Evolutionary conservation across 176 grass and related monocot species (phyloP).

Genomic region (Melocanna baccifera): DNA sequence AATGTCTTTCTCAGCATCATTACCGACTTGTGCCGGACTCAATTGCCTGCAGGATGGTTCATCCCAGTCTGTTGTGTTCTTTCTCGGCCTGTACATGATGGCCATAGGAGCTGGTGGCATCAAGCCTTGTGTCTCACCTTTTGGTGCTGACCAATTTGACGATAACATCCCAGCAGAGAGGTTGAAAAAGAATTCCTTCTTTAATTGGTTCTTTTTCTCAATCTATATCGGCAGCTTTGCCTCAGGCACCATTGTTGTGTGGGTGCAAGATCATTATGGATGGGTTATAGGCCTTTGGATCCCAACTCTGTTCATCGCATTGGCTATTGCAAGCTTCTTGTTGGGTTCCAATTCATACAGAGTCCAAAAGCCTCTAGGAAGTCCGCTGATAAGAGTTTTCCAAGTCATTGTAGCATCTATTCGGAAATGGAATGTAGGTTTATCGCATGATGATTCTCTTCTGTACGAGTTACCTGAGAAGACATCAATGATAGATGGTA

Average conservation of each 20-base stretch:
- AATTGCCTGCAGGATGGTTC: slow-evolving; percentile 26
- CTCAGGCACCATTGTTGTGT: slow-evolving; percentile 64
- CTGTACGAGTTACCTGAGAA: slow-evolving; percentile 48
- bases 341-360: slow-evolving; percentile 55
- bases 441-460: slow-evolving; percentile 49
- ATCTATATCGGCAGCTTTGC: slow-evolving; percentile 76
- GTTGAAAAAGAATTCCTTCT: slow-evolving; percentile 59
- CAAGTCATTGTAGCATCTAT: slow-evolving; percentile 58
- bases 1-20: slow-evolving; percentile 72
- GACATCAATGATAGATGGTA: slow-evolving; percentile 39
- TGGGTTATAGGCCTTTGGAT: slow-evolving; percentile 74
- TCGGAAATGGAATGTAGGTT: slow-evolving; percentile 44
- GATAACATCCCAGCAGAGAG: slow-evolving; percentile 42
- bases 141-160: slow-evolving; percentile 84
- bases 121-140: slow-evolving; percentile 73
- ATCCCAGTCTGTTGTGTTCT: slow-evolving; percentile 44
- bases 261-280: slow-evolving; percentile 75
- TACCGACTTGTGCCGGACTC: slow-evolving; percentile 24
- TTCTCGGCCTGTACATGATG: slow-evolving; percentile 69
- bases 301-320: slow-evolving; percentile 63
- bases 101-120: slow-evolving; percentile 68
- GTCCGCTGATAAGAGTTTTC: slow-evolving; percentile 54
- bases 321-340: slow-evolving; percentile 70
- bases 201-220: slow-evolving; percentile 88
- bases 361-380: slow-evolving; percentile 64